Percentiles rank a stretch among this genome's conserved stretches.
phyloP scores from a whole-genome alignment of 2,329 filamentous ascomycete species.

The Colletotrichum tabaci region DNA sequence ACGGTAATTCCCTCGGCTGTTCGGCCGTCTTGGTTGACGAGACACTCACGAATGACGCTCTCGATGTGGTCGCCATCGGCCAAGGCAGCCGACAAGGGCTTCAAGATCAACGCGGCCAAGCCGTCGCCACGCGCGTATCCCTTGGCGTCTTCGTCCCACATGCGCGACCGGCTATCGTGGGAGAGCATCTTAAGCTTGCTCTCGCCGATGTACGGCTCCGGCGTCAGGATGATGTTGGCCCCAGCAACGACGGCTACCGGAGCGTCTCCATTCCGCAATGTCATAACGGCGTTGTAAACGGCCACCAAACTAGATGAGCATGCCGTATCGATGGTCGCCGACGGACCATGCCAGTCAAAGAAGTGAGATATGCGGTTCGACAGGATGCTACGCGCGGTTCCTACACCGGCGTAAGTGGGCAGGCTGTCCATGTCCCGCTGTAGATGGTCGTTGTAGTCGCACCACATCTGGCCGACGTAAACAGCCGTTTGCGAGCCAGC shows the following conservation, averaged over 20 bases:
- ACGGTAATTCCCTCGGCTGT: constrained; percentile 45
- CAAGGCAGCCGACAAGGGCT: constrained; percentile 45
- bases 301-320: constrained; percentile 59
- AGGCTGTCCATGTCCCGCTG: constrained; percentile 45
- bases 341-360: constrained; percentile 56
- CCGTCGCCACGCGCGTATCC: constrained; percentile 64
- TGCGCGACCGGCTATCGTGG: constrained; percentile 21
- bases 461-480: constrained; percentile 43
- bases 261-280: constrained; percentile 51
- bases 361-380: constrained; percentile 58
- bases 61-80: too few relatives aligned
- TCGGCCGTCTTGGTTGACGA: too few relatives aligned
- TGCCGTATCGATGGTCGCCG: constrained; percentile 60
- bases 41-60: too few relatives aligned
- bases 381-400: constrained; percentile 51
- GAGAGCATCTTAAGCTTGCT: too few relatives aligned
- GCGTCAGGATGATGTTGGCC: constrained; percentile 44
- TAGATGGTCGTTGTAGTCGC: constrained; percentile 46
- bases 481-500: constrained; percentile 13
- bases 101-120: constrained; percentile 62
- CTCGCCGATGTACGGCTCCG: background rate
- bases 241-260: constrained; percentile 48
- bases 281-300: constrained; percentile 56
- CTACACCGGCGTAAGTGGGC: constrained; percentile 50
- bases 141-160: constrained; percentile 61